Base-by-base conservation (phyloP, 768 basidiomycete species). In the Leccinum aurantiacum region DNA sequence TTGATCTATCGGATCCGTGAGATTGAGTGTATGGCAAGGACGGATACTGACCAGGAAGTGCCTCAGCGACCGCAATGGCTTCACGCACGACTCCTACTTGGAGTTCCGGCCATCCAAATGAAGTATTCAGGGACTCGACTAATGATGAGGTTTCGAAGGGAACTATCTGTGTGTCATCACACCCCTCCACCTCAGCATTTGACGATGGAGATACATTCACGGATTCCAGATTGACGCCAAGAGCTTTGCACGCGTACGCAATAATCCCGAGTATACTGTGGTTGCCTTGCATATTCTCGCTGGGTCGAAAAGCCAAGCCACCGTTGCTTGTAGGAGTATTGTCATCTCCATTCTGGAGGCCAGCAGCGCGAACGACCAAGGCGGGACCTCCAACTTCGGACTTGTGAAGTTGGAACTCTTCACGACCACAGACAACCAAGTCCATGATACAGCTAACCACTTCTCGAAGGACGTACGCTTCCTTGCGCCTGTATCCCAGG, bases 1-100 rank as follows among this genome's bases (percentile, higher is more conserved):
- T 67, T 92, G 87, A 74, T 98, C 96, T 95, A 67, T 24, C 38
- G 50, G 60, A 54, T 52, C 25, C 59, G 56, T 58, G 29, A 58
- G 58, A 58, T 51, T 19, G 22, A 15, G 56, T 53, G 29, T 14
- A 27, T 11, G 38, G 47, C 25, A 37, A 56, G 31, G 27, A 44
- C 53, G 53, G 58, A 53, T 10, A 75, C 82, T 56, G 61, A 93
- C 95, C 94, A 58, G 96, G 94, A 24, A 99, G 76, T 14, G 93
- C 86, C 73, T 98, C 93, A 2, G 93, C 91, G 3, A 98, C 87
- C 0, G 90, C 88, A 22, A 98, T 87, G 1, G 94, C 93, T 71
- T 98, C 97, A 38, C 93, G 84, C 22, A 98, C 80, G n/a, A 95
- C 86, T 24, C 93, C 94, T 17, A 98, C 84, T 77, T 97, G 96